Conservation (phyloP, 2,329 filamentous ascomycete genomes). For the Fusarium sp. region DNA sequence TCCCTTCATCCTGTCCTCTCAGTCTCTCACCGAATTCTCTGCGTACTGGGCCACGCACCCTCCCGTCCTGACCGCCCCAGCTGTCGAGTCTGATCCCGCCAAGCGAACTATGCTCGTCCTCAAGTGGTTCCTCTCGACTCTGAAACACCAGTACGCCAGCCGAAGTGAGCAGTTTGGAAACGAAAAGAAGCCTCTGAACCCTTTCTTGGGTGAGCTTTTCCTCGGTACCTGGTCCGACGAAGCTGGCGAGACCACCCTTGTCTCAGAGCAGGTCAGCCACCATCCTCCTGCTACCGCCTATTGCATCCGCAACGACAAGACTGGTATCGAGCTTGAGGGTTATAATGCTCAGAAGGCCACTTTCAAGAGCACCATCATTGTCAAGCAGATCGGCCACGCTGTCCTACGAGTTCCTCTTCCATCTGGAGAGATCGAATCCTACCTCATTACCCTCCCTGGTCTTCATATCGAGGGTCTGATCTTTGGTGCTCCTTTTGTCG, state of each 20-base stretch:
- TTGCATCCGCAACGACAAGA: conserved; percentile 85
- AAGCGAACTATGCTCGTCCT: conserved; percentile 89
- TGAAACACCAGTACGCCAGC: conserved; percentile 85
- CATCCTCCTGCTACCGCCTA: conserved; percentile 97
- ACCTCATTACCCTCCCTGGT: conserved; percentile 90
- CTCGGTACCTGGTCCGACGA: conserved; percentile 89
- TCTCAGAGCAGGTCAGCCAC: conserved; percentile 95
- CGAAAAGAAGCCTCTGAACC: conserved; percentile 98
- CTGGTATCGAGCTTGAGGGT: conserved; percentile 82
- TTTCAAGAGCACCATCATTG: conserved; percentile 91
- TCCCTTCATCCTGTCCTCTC: conserved; percentile 83
- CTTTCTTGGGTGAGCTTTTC: conserved; percentile 95
- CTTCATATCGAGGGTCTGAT: conserved; percentile 95
- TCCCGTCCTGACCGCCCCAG: conserved; percentile 81
- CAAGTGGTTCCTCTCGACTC: conserved; percentile 93
- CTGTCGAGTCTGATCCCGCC: conserved; percentile 79
- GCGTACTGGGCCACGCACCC: conserved; percentile 87
- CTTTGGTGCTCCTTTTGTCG: conserved; percentile 86
- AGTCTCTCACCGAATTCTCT: conserved; percentile 82
- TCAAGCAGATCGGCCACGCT: conserved; percentile 94
- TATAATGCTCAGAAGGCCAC: conserved; percentile 98
- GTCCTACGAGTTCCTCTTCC: conserved; percentile 75
- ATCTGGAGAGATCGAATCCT: conserved; percentile 67
- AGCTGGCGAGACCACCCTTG: conserved; percentile 82
- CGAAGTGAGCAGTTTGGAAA: conserved; percentile 83